Conservation (phyloP, 2,329 filamentous ascomycete species). For the Sphaerostilbella broomeana region DNA sequence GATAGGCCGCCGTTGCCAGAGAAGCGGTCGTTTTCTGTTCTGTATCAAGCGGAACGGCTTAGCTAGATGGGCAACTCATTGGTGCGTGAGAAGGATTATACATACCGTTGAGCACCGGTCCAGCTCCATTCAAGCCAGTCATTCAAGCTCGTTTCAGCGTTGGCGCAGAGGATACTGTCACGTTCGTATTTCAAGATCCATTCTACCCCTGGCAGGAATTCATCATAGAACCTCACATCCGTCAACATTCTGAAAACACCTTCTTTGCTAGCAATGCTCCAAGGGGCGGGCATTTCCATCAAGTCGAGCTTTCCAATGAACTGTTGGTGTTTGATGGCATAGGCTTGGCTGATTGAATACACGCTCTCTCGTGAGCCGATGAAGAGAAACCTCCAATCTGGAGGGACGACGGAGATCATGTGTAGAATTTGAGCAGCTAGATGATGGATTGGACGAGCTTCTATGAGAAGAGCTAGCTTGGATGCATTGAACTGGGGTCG, state of each 20-base stretch:
- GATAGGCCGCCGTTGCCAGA: slow-evolving; percentile 50
- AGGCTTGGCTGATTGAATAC: slow-evolving; percentile 37
- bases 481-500: slow-evolving; percentile 37
- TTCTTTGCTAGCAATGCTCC: slow-evolving; percentile 42
- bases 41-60: background rate
- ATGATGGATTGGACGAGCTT: slow-evolving; percentile 42
- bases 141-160: slow-evolving; percentile 44
- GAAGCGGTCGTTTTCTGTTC: slow-evolving; percentile 36
- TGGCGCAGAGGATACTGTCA: slow-evolving; percentile 51
- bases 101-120: slow-evolving; percentile 45
- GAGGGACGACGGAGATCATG: slow-evolving; percentile 49
- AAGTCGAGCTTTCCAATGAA: slow-evolving; percentile 46
- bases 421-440: slow-evolving; percentile 49
- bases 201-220: slow-evolving; percentile 43
- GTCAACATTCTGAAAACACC: slow-evolving; percentile 43
- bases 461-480: slow-evolving; percentile 52
- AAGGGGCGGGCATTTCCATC: slow-evolving; percentile 41
- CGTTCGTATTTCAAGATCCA: slow-evolving; percentile 49
- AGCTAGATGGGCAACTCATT: background rate
- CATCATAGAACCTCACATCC: slow-evolving; percentile 45
- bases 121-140: slow-evolving; percentile 50
- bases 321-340: slow-evolving; percentile 42
- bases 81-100: background rate
- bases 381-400: slow-evolving; percentile 52
- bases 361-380: slow-evolving; percentile 47